Evolutionary conservation across 768 basidiomycete genomes (phyloP).

Genomic region (Lactifluus pinguis): DNA sequence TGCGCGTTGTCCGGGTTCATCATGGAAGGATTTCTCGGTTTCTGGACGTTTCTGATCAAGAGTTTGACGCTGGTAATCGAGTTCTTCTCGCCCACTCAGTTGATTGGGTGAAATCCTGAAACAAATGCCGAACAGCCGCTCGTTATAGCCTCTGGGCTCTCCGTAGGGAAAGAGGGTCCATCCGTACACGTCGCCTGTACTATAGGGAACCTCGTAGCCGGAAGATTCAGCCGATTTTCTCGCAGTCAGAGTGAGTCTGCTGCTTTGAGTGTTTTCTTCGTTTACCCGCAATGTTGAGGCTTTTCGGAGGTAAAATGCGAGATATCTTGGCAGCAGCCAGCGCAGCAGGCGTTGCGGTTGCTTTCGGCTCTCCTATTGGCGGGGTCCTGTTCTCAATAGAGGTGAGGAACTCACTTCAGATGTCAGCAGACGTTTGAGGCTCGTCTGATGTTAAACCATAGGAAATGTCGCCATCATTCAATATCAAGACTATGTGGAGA

Average conservation of each 20-base stretch:
- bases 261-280: background rate
- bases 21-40: slow-evolving; percentile 91
- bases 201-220: slow-evolving; percentile 83
- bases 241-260: slow-evolving; percentile 70
- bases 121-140: slow-evolving; percentile 57
- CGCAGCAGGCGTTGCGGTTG: slow-evolving; percentile 96
- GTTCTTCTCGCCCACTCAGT: background rate
- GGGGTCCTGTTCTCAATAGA: slow-evolving; percentile 98
- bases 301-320: slow-evolving; percentile 56
- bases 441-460: slow-evolving; percentile 25
- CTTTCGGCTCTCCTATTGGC: slow-evolving; percentile 96
- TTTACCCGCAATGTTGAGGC: slow-evolving; percentile 13
- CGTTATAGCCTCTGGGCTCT: slow-evolving; percentile 92
- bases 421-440: background rate
- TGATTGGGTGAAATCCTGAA: slow-evolving; percentile 7
- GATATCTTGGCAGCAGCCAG: slow-evolving; percentile 93
- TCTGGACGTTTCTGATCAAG: slow-evolving; percentile 88
- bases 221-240: slow-evolving; percentile 71
- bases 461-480: slow-evolving; percentile 99
- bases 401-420: slow-evolving; percentile 34
- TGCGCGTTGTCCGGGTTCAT: slow-evolving; percentile 95
- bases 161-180: slow-evolving; percentile 97
- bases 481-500: slow-evolving; percentile 97
- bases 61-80: slow-evolving; percentile 77
- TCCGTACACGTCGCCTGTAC: slow-evolving; percentile 97